Conservation (phyloP, 257 asterid genomes). For the Mentha longifolia region DNA sequence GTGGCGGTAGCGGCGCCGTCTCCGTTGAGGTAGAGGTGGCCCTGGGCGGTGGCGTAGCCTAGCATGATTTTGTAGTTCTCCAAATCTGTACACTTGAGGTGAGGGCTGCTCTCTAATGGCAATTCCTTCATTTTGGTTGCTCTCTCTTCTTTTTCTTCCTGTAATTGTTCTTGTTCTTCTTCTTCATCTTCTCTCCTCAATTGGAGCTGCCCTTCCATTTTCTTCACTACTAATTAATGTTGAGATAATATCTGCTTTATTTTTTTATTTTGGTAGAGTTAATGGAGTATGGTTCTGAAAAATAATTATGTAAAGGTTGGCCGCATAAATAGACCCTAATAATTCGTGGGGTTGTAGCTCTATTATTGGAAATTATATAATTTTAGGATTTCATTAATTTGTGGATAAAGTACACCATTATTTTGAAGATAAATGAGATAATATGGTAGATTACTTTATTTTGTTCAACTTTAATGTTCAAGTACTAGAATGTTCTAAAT, state of each 20-base stretch:
- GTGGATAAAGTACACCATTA: not conserved
- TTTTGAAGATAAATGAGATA: not conserved
- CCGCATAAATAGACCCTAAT: constrained; percentile 35
- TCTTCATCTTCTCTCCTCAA: constrained; percentile 36
- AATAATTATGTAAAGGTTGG: not conserved
- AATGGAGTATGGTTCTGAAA: not conserved
- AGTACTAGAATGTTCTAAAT: too few species aligned
- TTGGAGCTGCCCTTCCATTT: constrained; percentile 37
- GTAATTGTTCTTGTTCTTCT: not conserved
- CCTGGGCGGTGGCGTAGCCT: constrained; percentile 27
- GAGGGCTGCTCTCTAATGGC: constrained; percentile 41
- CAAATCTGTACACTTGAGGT: constrained; percentile 33
- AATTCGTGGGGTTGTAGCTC: constrained; percentile 29
- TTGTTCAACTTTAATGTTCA: not conserved
- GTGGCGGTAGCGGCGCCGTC: not conserved
- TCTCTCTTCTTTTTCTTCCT: not conserved
- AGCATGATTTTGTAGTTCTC: constrained; percentile 29
- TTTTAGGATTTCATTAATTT: not conserved
- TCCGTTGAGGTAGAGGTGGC: constrained; percentile 27
- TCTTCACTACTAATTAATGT: not conserved
- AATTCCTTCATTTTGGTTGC: constrained; percentile 26
- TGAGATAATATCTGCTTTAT: not conserved
- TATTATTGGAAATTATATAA: not conserved
- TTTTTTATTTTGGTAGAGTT: constrained; percentile 18
- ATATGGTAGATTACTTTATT: too few species aligned